Base-by-base conservation (phyloP, 768 basidiomycete genomes). In the Lentinula sp. region DNA sequence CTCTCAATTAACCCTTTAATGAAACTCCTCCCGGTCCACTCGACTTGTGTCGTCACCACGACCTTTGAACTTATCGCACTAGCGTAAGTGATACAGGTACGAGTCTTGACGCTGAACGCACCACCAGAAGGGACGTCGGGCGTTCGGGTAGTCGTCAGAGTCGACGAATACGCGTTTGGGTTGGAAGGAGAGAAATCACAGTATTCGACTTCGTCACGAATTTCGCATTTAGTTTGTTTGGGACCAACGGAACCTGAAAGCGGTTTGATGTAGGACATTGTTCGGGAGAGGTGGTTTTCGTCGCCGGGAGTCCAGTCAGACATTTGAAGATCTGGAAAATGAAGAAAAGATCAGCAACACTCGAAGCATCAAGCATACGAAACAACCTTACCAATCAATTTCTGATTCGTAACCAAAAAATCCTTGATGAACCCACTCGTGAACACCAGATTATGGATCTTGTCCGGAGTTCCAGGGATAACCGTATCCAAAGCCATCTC, bases 261-360 rank as follows among this genome's bases (percentile, higher is more conserved):
- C 0, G 95, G 95, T 71, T 96, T 98, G 76, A 98, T 95, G 73
- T 98, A 99, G 31, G 93, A 93, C 86, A 95, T 94, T 64, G 93
- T 91, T 9, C 96, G 84, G 31, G 86, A 79, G 9, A 97, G 84
- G 37, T 86, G 84, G 13, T 80, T 84, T 0, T 82, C 76, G 0
- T 75, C 67, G 4, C 78, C 76, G 0, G 96, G 95, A 16, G 83
- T 76, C 97, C 97, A 98, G 70, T 98, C 97, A 4, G 94, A 89
- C 68, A 94, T 92, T 72, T 99, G 95, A 58, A 99, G 84, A 65
- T 98, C 96, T 98, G 16, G 62, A 35, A 64, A 48, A 13, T 46
- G 48, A n/a, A 45, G 23, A 28, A 43, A 57, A 48, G 16, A 18
- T 32, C 32, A n/a, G 34, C 58, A 18, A 13, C 2, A 43, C 2